Conservation (phyloP, 768 basidiomycete species). For the Leccinum obscurum region DNA sequence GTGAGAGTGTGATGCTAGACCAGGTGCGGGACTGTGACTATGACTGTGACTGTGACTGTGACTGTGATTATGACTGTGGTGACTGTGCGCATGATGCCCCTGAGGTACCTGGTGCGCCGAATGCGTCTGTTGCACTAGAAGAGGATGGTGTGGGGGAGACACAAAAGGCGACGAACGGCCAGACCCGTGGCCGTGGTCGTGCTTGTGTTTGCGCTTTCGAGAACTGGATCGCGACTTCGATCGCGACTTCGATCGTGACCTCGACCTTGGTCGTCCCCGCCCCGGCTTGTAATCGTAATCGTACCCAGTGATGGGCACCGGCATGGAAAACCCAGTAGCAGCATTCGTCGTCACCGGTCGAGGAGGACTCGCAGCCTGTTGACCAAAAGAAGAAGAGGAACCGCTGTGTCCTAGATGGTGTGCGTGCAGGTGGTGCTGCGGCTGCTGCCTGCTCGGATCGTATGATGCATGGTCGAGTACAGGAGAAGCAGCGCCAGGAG, state of each 20-base stretch:
- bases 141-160: background rate
- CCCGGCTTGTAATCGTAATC: background rate
- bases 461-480: background rate
- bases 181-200: constrained; percentile 8
- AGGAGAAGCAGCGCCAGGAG: background rate
- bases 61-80: background rate
- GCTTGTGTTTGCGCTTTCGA: background rate
- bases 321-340: background rate
- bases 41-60: background rate
- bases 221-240: background rate
- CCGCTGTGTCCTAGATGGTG: background rate
- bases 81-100: background rate
- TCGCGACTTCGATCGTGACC: background rate
- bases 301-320: background rate
- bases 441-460: background rate
- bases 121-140: background rate
- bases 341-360: background rate
- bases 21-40: background rate
- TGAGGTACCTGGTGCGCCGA: background rate
- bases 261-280: background rate
- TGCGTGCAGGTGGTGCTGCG: background rate
- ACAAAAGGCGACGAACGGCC: constrained; percentile 7
- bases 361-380: background rate
- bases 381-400: background rate
- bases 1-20: background rate